A percentile compares a stretch with the other conserved stretches of the same genome.
phyloP scores from a whole-genome alignment of 2,329 filamentous ascomycete species.

The Aspergillus aculeatus region DNA sequence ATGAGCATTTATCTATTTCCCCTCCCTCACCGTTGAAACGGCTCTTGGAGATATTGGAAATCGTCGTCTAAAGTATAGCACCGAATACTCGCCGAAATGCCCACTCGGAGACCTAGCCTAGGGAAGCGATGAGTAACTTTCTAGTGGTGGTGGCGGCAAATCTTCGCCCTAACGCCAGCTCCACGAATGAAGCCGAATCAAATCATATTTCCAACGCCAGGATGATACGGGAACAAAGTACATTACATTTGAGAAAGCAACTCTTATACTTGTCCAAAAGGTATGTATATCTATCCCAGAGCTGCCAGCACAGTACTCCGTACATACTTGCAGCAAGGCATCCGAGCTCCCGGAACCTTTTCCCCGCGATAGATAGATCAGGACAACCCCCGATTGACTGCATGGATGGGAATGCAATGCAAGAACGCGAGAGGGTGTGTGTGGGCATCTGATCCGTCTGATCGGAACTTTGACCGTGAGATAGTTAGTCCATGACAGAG shows the following conservation, averaged over 20 bases:
- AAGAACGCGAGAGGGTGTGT: background rate
- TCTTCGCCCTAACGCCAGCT: background rate
- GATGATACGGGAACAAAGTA: too few relatives aligned
- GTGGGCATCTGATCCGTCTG: background rate
- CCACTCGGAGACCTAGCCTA: background rate
- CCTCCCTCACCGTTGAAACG: background rate
- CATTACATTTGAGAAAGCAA: background rate
- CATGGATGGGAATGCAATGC: background rate
- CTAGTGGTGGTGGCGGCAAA: background rate
- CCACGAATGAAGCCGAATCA: background rate
- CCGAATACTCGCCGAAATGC: background rate
- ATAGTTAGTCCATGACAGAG: background rate
- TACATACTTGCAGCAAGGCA: background rate
- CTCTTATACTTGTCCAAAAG: background rate
- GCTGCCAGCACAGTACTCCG: background rate
- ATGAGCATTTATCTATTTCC: background rate
- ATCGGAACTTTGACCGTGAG: background rate
- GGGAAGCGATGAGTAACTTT: background rate
- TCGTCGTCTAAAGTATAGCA: background rate
- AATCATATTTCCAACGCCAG: background rate
- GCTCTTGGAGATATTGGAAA: background rate
- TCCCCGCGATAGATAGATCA: background rate
- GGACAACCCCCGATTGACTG: background rate
- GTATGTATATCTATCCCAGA: background rate
- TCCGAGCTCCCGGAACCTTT: background rate